These are phyloP conservation scores for Albatrellus ellisii DNA, from an alignment of 768 basidiomycete species.

Conservation along the genomic window DNA sequence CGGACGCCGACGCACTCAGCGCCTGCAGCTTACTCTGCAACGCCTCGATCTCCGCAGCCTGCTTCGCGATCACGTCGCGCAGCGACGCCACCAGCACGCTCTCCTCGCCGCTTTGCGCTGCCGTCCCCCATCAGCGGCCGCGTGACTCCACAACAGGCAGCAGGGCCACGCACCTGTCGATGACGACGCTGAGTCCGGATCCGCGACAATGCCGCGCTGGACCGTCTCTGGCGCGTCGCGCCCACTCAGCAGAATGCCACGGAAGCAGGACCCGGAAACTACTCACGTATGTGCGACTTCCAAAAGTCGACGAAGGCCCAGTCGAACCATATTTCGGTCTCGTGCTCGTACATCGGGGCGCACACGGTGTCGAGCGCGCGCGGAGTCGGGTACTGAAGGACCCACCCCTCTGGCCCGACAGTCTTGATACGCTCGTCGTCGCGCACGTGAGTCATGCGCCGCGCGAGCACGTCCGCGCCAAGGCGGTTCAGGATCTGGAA, in stretches of 20 bases:
- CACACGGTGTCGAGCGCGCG: conserved; percentile 20
- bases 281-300: conserved; percentile 89
- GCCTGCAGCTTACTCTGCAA: conserved; percentile 50
- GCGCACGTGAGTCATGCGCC: conserved; percentile 73
- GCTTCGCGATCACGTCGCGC: conserved; percentile 69
- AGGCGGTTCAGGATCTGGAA: conserved; percentile 84
- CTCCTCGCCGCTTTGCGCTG: conserved; percentile 56
- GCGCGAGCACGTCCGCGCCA: conserved; percentile 79
- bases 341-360: conserved; percentile 33
- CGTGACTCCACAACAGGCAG: too few relatives aligned
- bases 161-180: conserved; percentile 35
- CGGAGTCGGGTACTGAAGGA: conserved; percentile 37
- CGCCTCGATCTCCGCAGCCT: conserved; percentile 66
- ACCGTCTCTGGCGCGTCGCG: conserved; percentile 41
- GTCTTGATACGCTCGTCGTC: conserved; percentile 91
- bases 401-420: conserved; percentile 75
- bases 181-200: conserved; percentile 52
- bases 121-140: too few relatives aligned
- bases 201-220: conserved; percentile 57
- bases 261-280: neutral
- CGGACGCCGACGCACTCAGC: conserved; percentile 13
- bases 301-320: conserved; percentile 98
- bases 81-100: conserved; percentile 73
- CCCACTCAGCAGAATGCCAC: neutral
- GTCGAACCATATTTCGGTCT: conserved; percentile 93